phyloP scores from a whole-genome alignment of 768 basidiomycete species.

The Gelatoporia subvermispora region DNA sequence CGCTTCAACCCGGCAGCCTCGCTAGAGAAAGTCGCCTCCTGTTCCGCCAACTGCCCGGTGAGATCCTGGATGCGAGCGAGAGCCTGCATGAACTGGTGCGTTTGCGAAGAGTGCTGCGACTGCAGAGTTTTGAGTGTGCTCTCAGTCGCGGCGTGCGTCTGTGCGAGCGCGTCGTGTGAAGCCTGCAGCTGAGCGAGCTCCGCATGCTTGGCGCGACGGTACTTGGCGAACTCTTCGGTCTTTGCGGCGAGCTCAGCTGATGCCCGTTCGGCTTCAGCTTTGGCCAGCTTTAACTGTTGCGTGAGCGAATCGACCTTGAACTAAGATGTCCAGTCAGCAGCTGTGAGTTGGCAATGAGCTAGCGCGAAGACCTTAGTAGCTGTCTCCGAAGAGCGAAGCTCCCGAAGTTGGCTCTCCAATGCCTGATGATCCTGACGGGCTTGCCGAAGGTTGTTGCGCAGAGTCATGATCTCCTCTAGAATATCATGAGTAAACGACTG shows the following conservation, averaged over 20 bases:
- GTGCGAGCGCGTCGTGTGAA: slow-evolving; percentile 65
- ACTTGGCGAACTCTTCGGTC: slow-evolving; percentile 79
- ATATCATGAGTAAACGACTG: background rate
- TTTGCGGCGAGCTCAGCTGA: slow-evolving; percentile 65
- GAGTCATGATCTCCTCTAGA: slow-evolving; percentile 65
- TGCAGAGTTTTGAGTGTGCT: slow-evolving; percentile 70
- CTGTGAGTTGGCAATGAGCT: background rate
- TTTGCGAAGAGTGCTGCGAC: slow-evolving; percentile 63
- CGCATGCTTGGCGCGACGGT: slow-evolving; percentile 75
- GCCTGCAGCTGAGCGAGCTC: slow-evolving; percentile 75
- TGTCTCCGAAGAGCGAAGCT: slow-evolving; percentile 70
- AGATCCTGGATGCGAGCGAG: slow-evolving; percentile 71
- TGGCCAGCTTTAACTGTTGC: slow-evolving; percentile 76
- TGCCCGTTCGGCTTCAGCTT: slow-evolving; percentile 70
- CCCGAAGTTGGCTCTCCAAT: slow-evolving; percentile 64
- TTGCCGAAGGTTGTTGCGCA: slow-evolving; percentile 67
- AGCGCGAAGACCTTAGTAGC: slow-evolving; percentile 63
- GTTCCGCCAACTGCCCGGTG: slow-evolving; percentile 74
- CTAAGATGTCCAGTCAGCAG: slow-evolving; percentile 32
- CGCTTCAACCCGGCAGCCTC: slow-evolving; percentile 73
- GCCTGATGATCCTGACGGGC: slow-evolving; percentile 68
- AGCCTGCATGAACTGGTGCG: slow-evolving; percentile 73
- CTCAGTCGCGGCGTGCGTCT: slow-evolving; percentile 62
- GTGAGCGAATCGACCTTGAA: slow-evolving; percentile 83
- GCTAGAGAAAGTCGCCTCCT: slow-evolving; percentile 75